These are phyloP conservation scores for Wickerhamomyces pijperi DNA, from an alignment of 805 yeast genomes.

Conservation along the genomic window DNA sequence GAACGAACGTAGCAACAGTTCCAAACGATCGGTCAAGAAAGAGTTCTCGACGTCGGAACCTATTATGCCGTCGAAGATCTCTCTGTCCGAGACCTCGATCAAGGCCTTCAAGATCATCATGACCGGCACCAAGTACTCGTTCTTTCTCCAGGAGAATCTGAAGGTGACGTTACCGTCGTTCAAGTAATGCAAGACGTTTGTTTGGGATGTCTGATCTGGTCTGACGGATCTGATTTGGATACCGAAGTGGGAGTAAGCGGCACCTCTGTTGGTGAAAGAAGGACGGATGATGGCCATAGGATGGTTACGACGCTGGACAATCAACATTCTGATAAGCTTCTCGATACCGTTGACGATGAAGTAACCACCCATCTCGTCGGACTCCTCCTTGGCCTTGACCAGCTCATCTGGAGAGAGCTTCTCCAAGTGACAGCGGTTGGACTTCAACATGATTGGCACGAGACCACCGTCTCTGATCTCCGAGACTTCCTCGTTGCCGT, in stretches of 20 bases:
- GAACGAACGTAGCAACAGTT: slow-evolving; percentile 79
- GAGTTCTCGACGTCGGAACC: slow-evolving; percentile 83
- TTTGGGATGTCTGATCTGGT: slow-evolving; percentile 95
- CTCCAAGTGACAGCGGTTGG: slow-evolving; percentile 87
- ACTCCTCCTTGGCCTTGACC: slow-evolving; percentile 73
- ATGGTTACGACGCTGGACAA: slow-evolving; percentile 95
- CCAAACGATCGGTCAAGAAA: slow-evolving; percentile 95
- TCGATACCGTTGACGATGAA: slow-evolving; percentile 93
- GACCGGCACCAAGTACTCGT: slow-evolving; percentile 89
- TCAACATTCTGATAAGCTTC: slow-evolving; percentile 90
- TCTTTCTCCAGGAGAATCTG: slow-evolving; percentile 94
- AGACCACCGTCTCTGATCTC: slow-evolving; percentile 88
- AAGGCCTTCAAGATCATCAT: slow-evolving; percentile 87
- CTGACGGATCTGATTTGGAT: slow-evolving; percentile 89
- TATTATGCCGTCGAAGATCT: slow-evolving; percentile 90
- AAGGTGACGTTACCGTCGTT: slow-evolving; percentile 94
- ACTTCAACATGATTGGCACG: slow-evolving; percentile 81
- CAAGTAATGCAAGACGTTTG: slow-evolving; percentile 92
- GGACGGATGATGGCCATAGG: slow-evolving; percentile 97
- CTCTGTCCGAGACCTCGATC: slow-evolving; percentile 84
- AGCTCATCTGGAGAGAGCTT: slow-evolving; percentile 74
- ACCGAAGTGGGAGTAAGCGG: slow-evolving; percentile 80
- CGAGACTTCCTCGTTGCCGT: slow-evolving; percentile 70
- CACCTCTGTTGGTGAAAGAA: slow-evolving; percentile 89
- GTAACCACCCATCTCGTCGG: slow-evolving; percentile 95